A percentile compares a stretch with the other conserved stretches of the same genome.
Conservation (phyloP, 352 stramenopile species). For the Aphanomyces stellatus region DNA sequence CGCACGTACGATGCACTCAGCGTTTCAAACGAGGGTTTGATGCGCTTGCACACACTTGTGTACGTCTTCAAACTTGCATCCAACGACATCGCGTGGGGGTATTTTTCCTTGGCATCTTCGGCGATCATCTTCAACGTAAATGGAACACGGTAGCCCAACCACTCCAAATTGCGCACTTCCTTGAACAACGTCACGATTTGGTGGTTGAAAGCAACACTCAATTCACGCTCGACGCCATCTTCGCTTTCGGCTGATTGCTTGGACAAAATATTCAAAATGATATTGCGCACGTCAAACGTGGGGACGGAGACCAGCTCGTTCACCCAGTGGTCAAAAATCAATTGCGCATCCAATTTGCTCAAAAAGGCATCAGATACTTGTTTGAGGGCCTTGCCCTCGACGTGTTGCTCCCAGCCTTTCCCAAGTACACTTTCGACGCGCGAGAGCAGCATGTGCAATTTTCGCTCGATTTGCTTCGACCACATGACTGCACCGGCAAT, state of each 20-base stretch:
- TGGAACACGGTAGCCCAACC: slow-evolving; percentile 95
- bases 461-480: slow-evolving; percentile 99
- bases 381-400: slow-evolving; percentile 95
- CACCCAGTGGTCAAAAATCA: slow-evolving; percentile 95
- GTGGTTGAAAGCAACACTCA: slow-evolving; percentile 93
- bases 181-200: slow-evolving; percentile 98
- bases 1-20: slow-evolving; percentile 65
- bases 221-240: slow-evolving; percentile 55
- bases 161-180: slow-evolving; percentile 98
- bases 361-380: slow-evolving; percentile 81
- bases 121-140: slow-evolving; percentile 93
- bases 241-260: slow-evolving; percentile 30
- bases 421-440: slow-evolving; percentile 96
- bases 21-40: slow-evolving; percentile 77
- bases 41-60: slow-evolving; percentile 56
- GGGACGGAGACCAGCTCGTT: slow-evolving; percentile 84
- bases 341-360: slow-evolving; percentile 75
- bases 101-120: slow-evolving; percentile 95
- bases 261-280: slow-evolving; percentile 84
- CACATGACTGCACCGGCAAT: slow-evolving; percentile 98
- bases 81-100: slow-evolving; percentile 95
- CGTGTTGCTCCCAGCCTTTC: slow-evolving; percentile 94
- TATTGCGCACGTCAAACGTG: slow-evolving; percentile 89
- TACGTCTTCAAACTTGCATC: slow-evolving; percentile 96
- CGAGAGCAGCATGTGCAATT: slow-evolving; percentile 94